Conservation (phyloP, 306 rosid species). For the Ormosia semicastrata region DNA sequence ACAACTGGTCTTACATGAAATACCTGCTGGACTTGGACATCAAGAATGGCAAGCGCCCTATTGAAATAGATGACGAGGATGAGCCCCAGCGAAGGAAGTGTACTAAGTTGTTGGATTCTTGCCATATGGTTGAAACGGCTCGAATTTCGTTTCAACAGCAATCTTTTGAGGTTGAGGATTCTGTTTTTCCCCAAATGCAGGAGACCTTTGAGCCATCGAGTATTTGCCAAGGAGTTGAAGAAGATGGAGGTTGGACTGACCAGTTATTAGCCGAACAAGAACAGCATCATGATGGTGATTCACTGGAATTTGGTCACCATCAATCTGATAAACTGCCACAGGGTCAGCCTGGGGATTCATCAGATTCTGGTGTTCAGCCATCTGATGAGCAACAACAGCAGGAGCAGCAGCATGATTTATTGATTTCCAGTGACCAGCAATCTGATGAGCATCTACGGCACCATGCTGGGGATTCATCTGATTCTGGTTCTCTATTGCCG, state of each 20-base stretch:
- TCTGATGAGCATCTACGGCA: conserved; percentile 33
- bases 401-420: conserved; percentile 3
- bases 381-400: conserved; percentile 15
- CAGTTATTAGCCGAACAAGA: neutral
- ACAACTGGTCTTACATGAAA: conserved; percentile 67
- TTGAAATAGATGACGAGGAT: conserved; percentile 46
- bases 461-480: conserved; percentile 46
- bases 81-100: conserved; percentile 48
- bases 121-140: conserved; percentile 34
- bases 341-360: neutral
- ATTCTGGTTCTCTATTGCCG: conserved; percentile 55
- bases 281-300: conserved; percentile 12
- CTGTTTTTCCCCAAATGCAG: conserved; percentile 31
- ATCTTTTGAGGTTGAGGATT: conserved; percentile 11
- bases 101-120: conserved; percentile 42
- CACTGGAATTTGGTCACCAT: neutral
- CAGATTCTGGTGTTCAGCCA: neutral
- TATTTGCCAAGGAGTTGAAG: conserved; percentile 2
- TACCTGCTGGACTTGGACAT: conserved; percentile 52
- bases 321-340: neutral
- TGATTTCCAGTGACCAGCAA: conserved; percentile 21
- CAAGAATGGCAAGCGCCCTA: conserved; percentile 55
- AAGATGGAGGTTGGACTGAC: conserved; percentile 13
- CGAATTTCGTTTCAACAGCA: conserved; percentile 23
- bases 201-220: neutral